Percentiles rank a stretch among this genome's conserved stretches.
Evolutionary conservation across 2,329 filamentous ascomycete species (phyloP).

Genomic region (Aureobasidium sp.): DNA sequence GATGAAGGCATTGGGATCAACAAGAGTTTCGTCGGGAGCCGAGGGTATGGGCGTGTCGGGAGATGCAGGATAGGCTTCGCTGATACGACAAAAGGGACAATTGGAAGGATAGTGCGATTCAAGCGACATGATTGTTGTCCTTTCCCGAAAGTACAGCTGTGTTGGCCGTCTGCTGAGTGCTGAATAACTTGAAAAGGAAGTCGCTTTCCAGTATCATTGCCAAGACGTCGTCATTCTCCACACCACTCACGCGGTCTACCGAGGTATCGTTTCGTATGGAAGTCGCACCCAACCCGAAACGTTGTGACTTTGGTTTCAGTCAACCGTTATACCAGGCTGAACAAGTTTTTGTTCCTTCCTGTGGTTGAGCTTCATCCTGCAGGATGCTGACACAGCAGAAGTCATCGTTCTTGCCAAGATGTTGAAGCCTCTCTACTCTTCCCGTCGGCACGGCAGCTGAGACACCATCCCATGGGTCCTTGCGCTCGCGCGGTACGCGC

Average conservation of each 20-base stretch:
- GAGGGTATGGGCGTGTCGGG: constrained; percentile 20
- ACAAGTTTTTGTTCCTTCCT: neutral
- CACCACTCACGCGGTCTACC: neutral
- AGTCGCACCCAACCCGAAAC: too few relatives aligned
- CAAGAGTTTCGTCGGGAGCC: constrained; percentile 25
- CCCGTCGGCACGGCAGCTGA: neutral
- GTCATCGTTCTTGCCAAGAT: neutral
- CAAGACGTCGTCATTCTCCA: neutral
- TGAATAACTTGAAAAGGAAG: too few relatives aligned
- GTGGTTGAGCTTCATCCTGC: neutral
- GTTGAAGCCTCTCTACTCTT: neutral
- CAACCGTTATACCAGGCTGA: neutral
- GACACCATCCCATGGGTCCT: neutral
- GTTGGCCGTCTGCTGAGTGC: too few relatives aligned
- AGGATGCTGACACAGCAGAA: neutral
- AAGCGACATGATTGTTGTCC: constrained; percentile 6
- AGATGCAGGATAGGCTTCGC: constrained; percentile 38
- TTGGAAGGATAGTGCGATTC: constrained; percentile 30
- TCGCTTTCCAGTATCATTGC: neutral
- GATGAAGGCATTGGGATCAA: constrained; percentile 40
- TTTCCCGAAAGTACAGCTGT: neutral
- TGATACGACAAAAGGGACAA: constrained; percentile 53
- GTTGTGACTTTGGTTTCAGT: neutral
- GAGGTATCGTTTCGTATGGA: too few relatives aligned
- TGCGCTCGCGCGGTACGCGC: neutral